These are phyloP conservation scores for Amaranthus palmeri DNA, from an alignment of 148 eudicot species.

Conservation along the genomic window DNA sequence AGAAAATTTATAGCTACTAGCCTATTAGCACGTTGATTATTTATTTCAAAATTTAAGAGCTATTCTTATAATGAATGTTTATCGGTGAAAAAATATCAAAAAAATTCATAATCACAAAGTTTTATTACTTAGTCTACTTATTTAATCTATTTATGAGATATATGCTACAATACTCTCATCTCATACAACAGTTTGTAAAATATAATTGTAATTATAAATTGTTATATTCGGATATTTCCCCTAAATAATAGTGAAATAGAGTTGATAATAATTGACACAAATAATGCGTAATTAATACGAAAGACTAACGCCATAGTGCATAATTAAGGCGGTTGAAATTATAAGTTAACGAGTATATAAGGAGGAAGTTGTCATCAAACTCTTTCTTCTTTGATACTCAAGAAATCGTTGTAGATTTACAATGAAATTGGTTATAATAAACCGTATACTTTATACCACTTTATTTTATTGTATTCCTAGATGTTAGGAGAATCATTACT, in stretches of 20 bases:
- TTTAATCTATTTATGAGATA: too few species aligned
- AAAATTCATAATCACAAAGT: too few species aligned
- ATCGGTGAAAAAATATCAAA: too few species aligned
- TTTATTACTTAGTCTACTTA: too few species aligned
- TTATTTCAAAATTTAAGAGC: too few species aligned
- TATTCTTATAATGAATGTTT: too few species aligned
- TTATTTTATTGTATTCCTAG: too few species aligned
- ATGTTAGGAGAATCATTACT: too few species aligned
- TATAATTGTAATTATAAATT: not conserved
- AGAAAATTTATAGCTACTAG: too few species aligned
- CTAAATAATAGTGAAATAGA: not conserved
- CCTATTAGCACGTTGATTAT: too few species aligned
- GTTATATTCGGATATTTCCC: not conserved
- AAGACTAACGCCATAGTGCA: not conserved
- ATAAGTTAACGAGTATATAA: not conserved
- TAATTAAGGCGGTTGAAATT: not conserved
- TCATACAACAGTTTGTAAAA: too few species aligned
- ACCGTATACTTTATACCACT: not conserved
- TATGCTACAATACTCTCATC: too few species aligned
- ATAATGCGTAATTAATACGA: constrained; percentile 4
- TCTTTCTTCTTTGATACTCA: not conserved
- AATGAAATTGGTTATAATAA: not conserved
- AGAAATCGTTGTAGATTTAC: not conserved
- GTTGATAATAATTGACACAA: not conserved
- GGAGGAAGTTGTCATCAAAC: not conserved